Evolutionary conservation across 306 rosid species (phyloP).

Genomic region (Begonia fuchsioides): DNA sequence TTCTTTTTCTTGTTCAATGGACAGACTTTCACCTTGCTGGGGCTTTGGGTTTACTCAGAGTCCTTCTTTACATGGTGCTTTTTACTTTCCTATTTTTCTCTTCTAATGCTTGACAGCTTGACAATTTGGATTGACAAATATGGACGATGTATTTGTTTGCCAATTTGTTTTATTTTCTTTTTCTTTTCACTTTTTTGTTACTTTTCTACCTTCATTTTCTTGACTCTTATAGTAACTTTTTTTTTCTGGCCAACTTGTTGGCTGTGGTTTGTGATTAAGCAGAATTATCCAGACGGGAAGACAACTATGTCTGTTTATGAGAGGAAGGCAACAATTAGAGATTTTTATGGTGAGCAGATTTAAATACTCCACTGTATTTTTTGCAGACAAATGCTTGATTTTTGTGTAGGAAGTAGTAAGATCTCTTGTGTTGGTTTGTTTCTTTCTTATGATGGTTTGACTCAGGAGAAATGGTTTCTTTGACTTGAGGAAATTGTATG

Average conservation of each 20-base stretch:
- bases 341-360: slow-evolving; percentile 58
- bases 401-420: too few relatives aligned
- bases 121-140: too few relatives aligned
- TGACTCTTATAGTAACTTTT: neutral
- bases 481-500: too few relatives aligned
- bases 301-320: slow-evolving; percentile 69
- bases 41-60: slow-evolving; percentile 69
- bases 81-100: slow-evolving; percentile 1
- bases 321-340: slow-evolving; percentile 72
- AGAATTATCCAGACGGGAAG: slow-evolving; percentile 77
- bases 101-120: neutral
- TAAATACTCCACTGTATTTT: too few relatives aligned
- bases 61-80: slow-evolving; percentile 64
- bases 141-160: slow-evolving; percentile 2
- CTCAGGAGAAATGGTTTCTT: too few relatives aligned
- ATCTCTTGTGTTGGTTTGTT: too few relatives aligned
- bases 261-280: slow-evolving; percentile 15
- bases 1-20: slow-evolving; percentile 87
- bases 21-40: slow-evolving; percentile 76
- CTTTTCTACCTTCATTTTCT: slow-evolving; percentile 1
- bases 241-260: too few relatives aligned
- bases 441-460: too few relatives aligned
- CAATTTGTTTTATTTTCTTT: neutral
- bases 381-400: too few relatives aligned
- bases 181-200: neutral